These are phyloP conservation scores for Septoria linicola DNA, from an alignment of 2,329 filamentous ascomycete species.

Conservation along the genomic window DNA sequence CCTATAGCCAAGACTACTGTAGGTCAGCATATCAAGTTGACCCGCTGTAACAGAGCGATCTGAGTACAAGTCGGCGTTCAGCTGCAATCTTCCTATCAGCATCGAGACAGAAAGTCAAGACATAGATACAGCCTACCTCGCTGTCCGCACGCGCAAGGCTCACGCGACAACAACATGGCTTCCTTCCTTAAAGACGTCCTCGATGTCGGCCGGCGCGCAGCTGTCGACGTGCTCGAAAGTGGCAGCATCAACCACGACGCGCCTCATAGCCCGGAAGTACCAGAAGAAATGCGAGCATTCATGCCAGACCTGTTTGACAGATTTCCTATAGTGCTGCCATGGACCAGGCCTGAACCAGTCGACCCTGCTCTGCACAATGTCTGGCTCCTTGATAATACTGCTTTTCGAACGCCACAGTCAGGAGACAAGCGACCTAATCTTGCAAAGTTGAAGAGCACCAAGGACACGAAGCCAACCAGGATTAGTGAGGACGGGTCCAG, in stretches of 20 bases:
- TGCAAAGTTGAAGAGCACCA: constrained; percentile 20
- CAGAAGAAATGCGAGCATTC: constrained; percentile 33
- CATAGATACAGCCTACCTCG: constrained; percentile 7
- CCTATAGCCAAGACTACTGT: constrained; percentile 1
- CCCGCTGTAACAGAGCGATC: background rate
- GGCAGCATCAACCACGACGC: constrained; percentile 32
- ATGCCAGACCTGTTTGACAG: constrained; percentile 40
- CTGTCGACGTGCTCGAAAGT: constrained; percentile 31
- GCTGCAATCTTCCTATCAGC: background rate
- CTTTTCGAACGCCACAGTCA: constrained; percentile 57
- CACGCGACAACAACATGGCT: constrained; percentile 25
- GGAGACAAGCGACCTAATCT: constrained; percentile 28
- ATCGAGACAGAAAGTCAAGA: background rate
- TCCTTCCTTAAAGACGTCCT: constrained; percentile 30
- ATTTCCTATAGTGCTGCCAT: constrained; percentile 56
- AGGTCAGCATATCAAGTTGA: background rate
- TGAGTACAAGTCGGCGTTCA: background rate
- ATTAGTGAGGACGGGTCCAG: constrained; percentile 35
- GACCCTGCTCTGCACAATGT: constrained; percentile 67
- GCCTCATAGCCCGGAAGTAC: constrained; percentile 36
- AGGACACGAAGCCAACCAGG: constrained; percentile 25
- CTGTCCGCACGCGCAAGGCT: constrained; percentile 5
- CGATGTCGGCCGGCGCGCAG: constrained; percentile 32
- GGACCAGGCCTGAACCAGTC: constrained; percentile 43
- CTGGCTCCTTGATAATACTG: constrained; percentile 90